Evolutionary conservation across 805 yeast genomes (phyloP), one percentile per base, ranked within the genome.

Genomic region (Candida gorgasii): DNA sequence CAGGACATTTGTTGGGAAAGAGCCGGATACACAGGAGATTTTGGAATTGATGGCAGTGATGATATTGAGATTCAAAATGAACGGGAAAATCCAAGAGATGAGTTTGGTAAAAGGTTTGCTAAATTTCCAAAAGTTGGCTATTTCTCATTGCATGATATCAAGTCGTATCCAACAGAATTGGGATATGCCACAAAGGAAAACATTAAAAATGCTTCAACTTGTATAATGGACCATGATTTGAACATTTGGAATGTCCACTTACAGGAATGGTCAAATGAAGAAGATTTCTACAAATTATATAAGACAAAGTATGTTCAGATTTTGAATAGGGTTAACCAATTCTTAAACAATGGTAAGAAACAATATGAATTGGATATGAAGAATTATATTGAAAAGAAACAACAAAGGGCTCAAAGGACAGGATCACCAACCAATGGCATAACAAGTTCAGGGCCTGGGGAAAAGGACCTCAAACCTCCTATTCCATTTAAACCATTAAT

Each of bases 1-100:
- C 95, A 88, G 53, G 95, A 87, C 59, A 83, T 87, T 19, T 81
- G 90, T 53, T 87, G 90, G 89, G 82, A 80, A 53, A 70, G 86
- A 48, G 86, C 86, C 1, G 87, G 88, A 0, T 75, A 79, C 51
- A 42, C 53, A 3, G 76, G 74, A 6, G 75, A 70, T 46, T 66
- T 63, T 47, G 75, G 75, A n/a, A 71, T 73, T 43, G 69, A 72
- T 20, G 79, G 75, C 33, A 77, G 70, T 22, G 77, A 72, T 31
- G 59, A 56, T 17, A 56, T 56, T 15, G 61, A 58, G 15, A 53
- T 57, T 2, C 51, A 53, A 5, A 58, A 58, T 18, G 59, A 58
- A 17, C 53, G 53, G 2, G 48, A 50, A 4, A 67, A 61, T 4
- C 67, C 69, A 4, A 46, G 68, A 38, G 76, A 79, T 49, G 80